These are phyloP conservation scores for Tetrapisispora arboricola DNA, from an alignment of 805 yeast genomes.

Conservation along the genomic window DNA sequence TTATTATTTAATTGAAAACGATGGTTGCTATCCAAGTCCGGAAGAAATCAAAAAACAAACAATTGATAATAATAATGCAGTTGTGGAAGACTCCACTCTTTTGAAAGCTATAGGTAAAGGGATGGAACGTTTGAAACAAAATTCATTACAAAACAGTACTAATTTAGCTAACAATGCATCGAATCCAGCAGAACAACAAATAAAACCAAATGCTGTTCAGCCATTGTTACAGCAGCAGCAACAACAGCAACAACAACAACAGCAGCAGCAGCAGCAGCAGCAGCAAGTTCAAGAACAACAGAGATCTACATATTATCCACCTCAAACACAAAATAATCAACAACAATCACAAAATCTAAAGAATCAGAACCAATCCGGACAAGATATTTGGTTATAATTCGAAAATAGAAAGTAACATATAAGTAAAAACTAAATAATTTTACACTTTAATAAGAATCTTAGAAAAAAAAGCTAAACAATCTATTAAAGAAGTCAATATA, in stretches of 20 bases:
- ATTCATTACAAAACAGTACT: constrained; percentile 18
- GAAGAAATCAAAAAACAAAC: constrained; percentile 29
- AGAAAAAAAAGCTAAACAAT: no score
- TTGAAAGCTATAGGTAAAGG: constrained; percentile 25
- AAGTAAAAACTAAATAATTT: no score
- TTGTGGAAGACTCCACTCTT: constrained; percentile 20
- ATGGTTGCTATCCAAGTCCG: constrained; percentile 27
- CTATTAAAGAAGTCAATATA: no score
- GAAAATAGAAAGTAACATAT: neutral
- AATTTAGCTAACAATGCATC: neutral
- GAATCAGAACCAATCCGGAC: constrained; percentile 4
- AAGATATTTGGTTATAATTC: constrained; percentile 8
- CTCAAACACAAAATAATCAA: constrained; percentile 1
- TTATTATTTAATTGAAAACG: constrained; percentile 25
- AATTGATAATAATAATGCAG: constrained; percentile 18
- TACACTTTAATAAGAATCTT: no score
- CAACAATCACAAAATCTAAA: constrained; percentile 6
- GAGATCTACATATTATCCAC: constrained; percentile 2
- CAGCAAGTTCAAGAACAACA: constrained; percentile 9
- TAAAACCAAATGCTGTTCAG: constrained; percentile 4
- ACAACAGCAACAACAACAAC: neutral
- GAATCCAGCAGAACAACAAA: constrained; percentile 3
- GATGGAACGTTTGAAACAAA: constrained; percentile 25
- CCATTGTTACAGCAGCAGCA: constrained; percentile 14
- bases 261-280: constrained; percentile 9